Evolutionary conservation across 305 asterid species (phyloP), one percentile per base, ranked within the genome.

Genomic region (Fraxinus floribunda): DNA sequence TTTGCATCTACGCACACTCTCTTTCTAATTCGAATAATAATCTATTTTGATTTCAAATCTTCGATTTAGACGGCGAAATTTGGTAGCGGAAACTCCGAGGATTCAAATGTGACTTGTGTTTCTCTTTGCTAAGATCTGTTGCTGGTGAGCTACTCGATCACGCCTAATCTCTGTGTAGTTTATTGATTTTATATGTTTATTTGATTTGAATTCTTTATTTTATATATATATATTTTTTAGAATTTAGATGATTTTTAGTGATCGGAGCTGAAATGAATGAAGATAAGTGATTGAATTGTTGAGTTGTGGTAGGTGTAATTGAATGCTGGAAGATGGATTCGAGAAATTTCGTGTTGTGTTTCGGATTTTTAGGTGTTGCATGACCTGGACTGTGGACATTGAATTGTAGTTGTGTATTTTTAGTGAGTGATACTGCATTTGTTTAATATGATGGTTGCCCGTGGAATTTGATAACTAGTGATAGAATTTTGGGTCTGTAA

Each of bases 51-150:
- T 30, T 70, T 32, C 24, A 70, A 70, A 70, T 70, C 41, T 70
- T 30, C 75, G 85, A 72, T 86, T 83, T 57, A 77, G 85, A 81
- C 83, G 15, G 72, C 78, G 78, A 85, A 83, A 78, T 83, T 82
- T 79, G 88, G 85, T 86, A 85, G 79, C 64, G 85, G 80, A 66
- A 52, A 80, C 85, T 77, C 76, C 85, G 70, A 77, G 87, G 89
- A 87, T 90, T 90, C 85, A 81, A 91, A 92, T 92, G 94, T 84
- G 88, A 86, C 85, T 83, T 83, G 89, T 86, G 87, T 80, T 89
- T 84, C 86, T 86, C 84, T 78, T 86, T 29, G 87, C 89, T 88
- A 83, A 89, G 95, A 93, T 93, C 97, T 90, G 90, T 89, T 85
- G 86, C 87, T 81, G 90, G 92, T 87, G 78, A 86, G 77, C 83